Conservation (phyloP, 2,329 filamentous ascomycete genomes). For the Penicillium thymicola region DNA sequence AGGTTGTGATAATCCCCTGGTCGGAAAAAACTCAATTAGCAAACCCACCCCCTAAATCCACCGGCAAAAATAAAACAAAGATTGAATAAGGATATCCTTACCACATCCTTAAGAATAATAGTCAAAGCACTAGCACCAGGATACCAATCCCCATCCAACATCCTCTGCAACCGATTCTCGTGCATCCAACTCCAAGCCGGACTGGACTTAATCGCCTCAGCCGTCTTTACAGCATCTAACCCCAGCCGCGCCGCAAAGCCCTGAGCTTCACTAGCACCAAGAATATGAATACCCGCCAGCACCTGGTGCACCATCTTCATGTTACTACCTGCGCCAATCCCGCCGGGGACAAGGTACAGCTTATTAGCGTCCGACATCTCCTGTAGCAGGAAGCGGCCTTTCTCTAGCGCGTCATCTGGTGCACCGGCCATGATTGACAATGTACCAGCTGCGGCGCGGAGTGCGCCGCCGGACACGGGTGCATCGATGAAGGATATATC, state of each 20-base stretch:
- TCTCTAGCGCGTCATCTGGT: slow-evolving; percentile 54
- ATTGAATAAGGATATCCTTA: slow-evolving; percentile 19
- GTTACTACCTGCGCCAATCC: slow-evolving; percentile 59
- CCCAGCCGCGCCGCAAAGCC: slow-evolving; percentile 58
- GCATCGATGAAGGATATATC: slow-evolving; percentile 69
- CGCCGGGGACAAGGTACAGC: slow-evolving; percentile 60
- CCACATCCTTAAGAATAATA: slow-evolving; percentile 60
- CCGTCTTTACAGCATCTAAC: slow-evolving; percentile 47
- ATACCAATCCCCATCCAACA: slow-evolving; percentile 52
- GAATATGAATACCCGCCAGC: slow-evolving; percentile 61
- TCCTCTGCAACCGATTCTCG: slow-evolving; percentile 56
- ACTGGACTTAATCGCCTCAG: slow-evolving; percentile 46
- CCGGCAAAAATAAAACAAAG: not conserved
- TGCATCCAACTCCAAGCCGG: slow-evolving; percentile 61
- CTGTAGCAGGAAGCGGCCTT: slow-evolving; percentile 58
- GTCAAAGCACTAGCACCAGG: slow-evolving; percentile 58
- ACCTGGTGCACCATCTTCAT: slow-evolving; percentile 65
- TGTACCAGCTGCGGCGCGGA: slow-evolving; percentile 66
- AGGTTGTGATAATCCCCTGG: slow-evolving; percentile 64
- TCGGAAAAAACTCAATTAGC: not conserved
- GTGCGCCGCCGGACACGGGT: slow-evolving; percentile 69
- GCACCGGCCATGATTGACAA: slow-evolving; percentile 73
- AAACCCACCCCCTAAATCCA: not conserved
- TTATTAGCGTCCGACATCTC: slow-evolving; percentile 59
- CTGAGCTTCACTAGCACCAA: slow-evolving; percentile 58